Evolutionary conservation across 345 rosid genomes (phyloP), one percentile per base, ranked within the genome.

Genomic region (Brassica incana): DNA sequence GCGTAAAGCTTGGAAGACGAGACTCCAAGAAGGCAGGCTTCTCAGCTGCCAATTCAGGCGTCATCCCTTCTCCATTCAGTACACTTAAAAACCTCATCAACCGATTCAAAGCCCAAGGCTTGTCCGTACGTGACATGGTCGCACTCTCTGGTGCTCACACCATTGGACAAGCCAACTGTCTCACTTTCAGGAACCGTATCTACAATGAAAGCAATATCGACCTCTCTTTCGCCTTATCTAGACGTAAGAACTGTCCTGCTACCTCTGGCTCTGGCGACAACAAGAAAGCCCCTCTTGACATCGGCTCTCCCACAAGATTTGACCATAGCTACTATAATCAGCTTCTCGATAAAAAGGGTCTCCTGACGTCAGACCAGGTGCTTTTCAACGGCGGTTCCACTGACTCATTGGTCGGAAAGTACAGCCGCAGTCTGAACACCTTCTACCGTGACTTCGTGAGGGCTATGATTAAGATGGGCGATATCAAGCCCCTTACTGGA

Each of bases 141-240:
- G 97, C 88, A 2, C 85, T 92, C 67, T 89, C 97, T 6, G 98
- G 98, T 87, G 83, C 87, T 0, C 92, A 88, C 78, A 88, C 90
- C 9, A 83, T 88, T 20, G 92, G 92, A 20, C 80, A 80, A 67
- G 90, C 89, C 4, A 81, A 83, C 65, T 90, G 94, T 36, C 1
- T 25, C n/a, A 30, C 65, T 0, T 90, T 90, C 56, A 83, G 87
- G 10, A 27, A 16, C n/a, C 73, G 89, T 33, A 82, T 88, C 29
- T 88, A 90, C 85, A 86, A 82, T 6, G 87, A 78, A 65, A 86
- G 65, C 35, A 84, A 85, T 80, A 87, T 88, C 11, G 81, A 84
- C 67, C 16, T 48, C 2, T 77, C 88, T 20, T 86, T 90, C 27
- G 92, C 94, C 2, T 65, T 77, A 35, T n/a, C 70, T 1, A 76